Conservation (phyloP, 306 rosid genomes). For the Trifolium subterraneum region DNA sequence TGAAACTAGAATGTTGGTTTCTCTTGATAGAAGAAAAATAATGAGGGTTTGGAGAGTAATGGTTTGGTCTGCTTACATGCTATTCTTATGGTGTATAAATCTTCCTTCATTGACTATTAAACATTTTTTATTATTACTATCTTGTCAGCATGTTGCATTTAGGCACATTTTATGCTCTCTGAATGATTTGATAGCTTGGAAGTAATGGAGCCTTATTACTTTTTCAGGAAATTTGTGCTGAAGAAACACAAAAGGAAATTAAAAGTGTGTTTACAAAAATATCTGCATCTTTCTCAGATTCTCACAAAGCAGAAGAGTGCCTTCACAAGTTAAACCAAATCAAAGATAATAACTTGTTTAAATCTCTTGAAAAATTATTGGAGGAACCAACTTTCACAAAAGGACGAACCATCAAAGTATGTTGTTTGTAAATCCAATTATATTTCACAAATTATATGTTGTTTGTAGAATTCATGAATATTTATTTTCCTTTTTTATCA, state of each 20-base stretch:
- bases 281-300: slow-evolving; percentile 77
- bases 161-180: slow-evolving; percentile 27
- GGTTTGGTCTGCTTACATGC: slow-evolving; percentile 28
- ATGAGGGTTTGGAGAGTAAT: slow-evolving; percentile 1
- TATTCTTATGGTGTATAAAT: slow-evolving; percentile 10
- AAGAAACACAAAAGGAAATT: slow-evolving; percentile 62
- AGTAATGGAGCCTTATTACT: too few species aligned
- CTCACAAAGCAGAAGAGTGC: slow-evolving; percentile 75
- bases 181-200: too few species aligned
- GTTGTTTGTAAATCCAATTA: slow-evolving; percentile 52
- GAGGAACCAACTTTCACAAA: slow-evolving; percentile 53
- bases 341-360: slow-evolving; percentile 73
- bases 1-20: slow-evolving; percentile 22
- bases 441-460: too few species aligned
- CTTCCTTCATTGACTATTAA: slow-evolving; percentile 14
- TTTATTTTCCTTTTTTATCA: too few species aligned
- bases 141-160: slow-evolving; percentile 13
- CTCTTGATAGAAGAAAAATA: slow-evolving; percentile 15
- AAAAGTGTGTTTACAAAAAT: slow-evolving; percentile 60
- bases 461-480: too few species aligned
- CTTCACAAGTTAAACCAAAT: slow-evolving; percentile 69
- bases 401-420: slow-evolving; percentile 61
- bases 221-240: slow-evolving; percentile 69
- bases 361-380: slow-evolving; percentile 63
- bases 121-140: neutral